Base-by-base conservation (phyloP, 345 rosid genomes). In the Mallotus nudiflorus region DNA sequence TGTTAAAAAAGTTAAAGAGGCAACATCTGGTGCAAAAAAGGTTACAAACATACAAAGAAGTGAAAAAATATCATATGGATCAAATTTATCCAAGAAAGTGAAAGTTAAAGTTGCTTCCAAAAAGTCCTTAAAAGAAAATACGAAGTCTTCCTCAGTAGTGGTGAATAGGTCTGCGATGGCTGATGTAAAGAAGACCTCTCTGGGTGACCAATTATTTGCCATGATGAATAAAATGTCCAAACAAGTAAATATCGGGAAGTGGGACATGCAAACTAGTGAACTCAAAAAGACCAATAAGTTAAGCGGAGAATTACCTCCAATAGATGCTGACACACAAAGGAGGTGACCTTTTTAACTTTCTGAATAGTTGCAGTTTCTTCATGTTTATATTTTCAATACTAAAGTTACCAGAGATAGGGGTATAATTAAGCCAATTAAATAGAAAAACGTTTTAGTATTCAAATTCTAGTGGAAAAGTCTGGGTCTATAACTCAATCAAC, bases 301-400 rank as follows among this genome's bases (percentile, higher is more conserved):
- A 33, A 78, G 75, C 71, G 67, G 51, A 66, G 83, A 71, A 50
- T 57, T 76, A 27, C 81, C 71, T 62, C 54, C 80, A 29, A 76
- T 92, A 70, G 97, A 95, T 80, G 82, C 76, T 52, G 90, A 84
- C 64, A 66, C 92, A 33, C 79, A 87, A 83, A 87, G 84, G 76
- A 88, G 93, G 97, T 90, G 56, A 73, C 51, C 46, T 57, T 58
- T 25, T 13, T 12, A 28, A 44, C 65, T 46, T 64, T 57, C 48
- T 28, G 19, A 45, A 35, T 65, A 31, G 50, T 48, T 63, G 18
- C 59, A 31, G 1, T n/a, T 50, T 39, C 48, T 0, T 66, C 50
- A 20, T 67, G 15, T 40, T 39, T 53, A 7, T 14, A 24, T 24
- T 39, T 25, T 44, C n/a, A 24, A 5, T 31, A 22, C 15, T 62